These are phyloP conservation scores for Polyporus arcularius DNA, from an alignment of 768 basidiomycete genomes.

Conservation along the genomic window DNA sequence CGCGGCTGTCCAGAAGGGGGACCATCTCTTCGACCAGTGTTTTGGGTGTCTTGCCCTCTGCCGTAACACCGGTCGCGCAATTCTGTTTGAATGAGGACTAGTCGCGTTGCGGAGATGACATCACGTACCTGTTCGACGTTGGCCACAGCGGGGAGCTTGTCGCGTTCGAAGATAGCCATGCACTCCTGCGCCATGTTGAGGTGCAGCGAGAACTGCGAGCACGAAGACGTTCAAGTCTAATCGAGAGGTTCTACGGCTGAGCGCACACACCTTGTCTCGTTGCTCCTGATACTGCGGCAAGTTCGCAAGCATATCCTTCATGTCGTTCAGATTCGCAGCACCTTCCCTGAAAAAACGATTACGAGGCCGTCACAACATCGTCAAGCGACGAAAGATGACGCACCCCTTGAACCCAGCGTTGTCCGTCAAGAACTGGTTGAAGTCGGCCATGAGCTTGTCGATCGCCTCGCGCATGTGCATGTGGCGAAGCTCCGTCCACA, in stretches of 20 bases:
- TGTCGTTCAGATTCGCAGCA: slow-evolving; percentile 89
- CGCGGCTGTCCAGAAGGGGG: slow-evolving; percentile 84
- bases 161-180: slow-evolving; percentile 89
- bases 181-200: slow-evolving; percentile 98
- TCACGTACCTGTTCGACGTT: slow-evolving; percentile 82
- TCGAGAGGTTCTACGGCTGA: not conserved
- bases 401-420: slow-evolving; percentile 94
- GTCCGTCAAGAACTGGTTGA: slow-evolving; percentile 91
- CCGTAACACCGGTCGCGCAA: slow-evolving; percentile 89
- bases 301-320: slow-evolving; percentile 98
- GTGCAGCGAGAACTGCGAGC: slow-evolving; percentile 85
- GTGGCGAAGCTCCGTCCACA: slow-evolving; percentile 93
- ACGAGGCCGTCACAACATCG: not conserved
- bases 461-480: slow-evolving; percentile 99
- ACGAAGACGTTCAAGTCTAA: not conserved
- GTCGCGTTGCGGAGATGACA: not conserved
- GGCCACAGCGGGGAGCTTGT: slow-evolving; percentile 80
- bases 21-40: slow-evolving; percentile 98
- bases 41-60: slow-evolving; percentile 94
- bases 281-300: slow-evolving; percentile 94
- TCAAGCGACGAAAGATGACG: slow-evolving; percentile 17
- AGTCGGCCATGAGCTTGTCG: slow-evolving; percentile 94
- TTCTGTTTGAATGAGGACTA: slow-evolving; percentile 48
- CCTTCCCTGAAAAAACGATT: slow-evolving; percentile 53
- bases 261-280: slow-evolving; percentile 74